phyloP scores from a whole-genome alignment of 108 stramenopile species.

The Chaetoceros muelleri region DNA sequence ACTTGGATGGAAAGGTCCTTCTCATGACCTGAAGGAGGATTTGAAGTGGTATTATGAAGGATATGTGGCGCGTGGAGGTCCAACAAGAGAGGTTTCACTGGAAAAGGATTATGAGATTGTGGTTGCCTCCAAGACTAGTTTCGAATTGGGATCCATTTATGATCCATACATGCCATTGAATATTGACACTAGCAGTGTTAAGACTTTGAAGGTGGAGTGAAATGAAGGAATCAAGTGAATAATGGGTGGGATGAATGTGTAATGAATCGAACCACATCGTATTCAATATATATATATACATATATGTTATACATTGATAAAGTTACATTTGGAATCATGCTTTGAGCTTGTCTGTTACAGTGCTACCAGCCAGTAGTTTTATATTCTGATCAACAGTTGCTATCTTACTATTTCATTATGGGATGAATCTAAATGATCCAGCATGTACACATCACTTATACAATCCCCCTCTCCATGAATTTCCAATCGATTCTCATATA shows the following conservation, averaged over 20 bases:
- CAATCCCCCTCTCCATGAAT: conserved; percentile 63
- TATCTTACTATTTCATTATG: background rate
- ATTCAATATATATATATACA: no score
- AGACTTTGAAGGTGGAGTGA: background rate
- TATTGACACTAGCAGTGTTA: conserved; percentile 9
- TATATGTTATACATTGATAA: no score
- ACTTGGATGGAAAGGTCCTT: conserved; percentile 54
- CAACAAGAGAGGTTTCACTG: conserved; percentile 37
- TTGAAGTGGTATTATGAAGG: conserved; percentile 60
- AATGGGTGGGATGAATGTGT: no score
- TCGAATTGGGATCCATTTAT: conserved; percentile 12
- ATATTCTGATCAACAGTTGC: background rate
- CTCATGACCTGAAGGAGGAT: conserved; percentile 46
- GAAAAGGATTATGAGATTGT: conserved; percentile 55
- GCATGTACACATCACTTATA: conserved; percentile 52
- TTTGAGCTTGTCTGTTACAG: no score
- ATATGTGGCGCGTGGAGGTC: conserved; percentile 50
- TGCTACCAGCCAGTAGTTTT: no score
- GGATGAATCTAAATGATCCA: conserved; percentile 28
- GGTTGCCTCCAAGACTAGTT: conserved; percentile 13
- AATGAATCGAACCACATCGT: no score
- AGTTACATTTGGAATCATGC: no score
- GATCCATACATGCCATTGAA: conserved; percentile 21
- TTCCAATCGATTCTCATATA: conserved; percentile 45
- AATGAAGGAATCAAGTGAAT: no score